These are phyloP conservation scores for Fusarium sp. DNA, from an alignment of 2,329 filamentous ascomycete genomes.

Conservation along the genomic window DNA sequence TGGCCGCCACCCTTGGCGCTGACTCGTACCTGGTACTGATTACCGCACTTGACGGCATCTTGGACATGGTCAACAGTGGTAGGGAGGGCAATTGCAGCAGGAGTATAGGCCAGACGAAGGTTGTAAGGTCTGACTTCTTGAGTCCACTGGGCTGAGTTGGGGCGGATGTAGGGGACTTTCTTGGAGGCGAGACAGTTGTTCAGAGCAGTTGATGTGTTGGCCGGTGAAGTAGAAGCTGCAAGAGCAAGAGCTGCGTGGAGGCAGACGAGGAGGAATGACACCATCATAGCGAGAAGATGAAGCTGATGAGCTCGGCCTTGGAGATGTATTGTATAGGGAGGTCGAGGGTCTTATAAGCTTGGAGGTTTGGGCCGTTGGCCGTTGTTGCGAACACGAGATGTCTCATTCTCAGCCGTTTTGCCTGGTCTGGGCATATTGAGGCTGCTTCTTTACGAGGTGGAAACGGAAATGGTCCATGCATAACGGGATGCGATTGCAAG, in stretches of 20 bases:
- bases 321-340: neutral
- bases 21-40: slow-evolving; percentile 53
- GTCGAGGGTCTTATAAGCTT: neutral
- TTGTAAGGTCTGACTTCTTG: slow-evolving; percentile 48
- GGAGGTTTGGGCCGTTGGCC: neutral
- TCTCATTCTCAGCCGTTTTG: neutral
- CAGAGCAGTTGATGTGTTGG: slow-evolving; percentile 15
- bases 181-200: slow-evolving; percentile 40
- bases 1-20: slow-evolving; percentile 63
- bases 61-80: slow-evolving; percentile 52
- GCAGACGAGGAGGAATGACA: slow-evolving; percentile 6
- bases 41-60: slow-evolving; percentile 57
- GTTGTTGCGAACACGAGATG: neutral
- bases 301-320: neutral
- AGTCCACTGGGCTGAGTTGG: slow-evolving; percentile 43
- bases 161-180: slow-evolving; percentile 29
- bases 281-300: neutral
- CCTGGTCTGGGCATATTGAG: neutral
- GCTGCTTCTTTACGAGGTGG: slow-evolving; percentile 18
- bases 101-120: slow-evolving; percentile 45
- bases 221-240: neutral
- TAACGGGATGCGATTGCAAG: neutral
- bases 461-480: slow-evolving; percentile 10
- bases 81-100: slow-evolving; percentile 46
- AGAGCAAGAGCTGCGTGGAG: neutral